These are phyloP conservation scores for Sphaerulina populicola DNA, from an alignment of 2,329 filamentous ascomycete species.

Conservation along the genomic window DNA sequence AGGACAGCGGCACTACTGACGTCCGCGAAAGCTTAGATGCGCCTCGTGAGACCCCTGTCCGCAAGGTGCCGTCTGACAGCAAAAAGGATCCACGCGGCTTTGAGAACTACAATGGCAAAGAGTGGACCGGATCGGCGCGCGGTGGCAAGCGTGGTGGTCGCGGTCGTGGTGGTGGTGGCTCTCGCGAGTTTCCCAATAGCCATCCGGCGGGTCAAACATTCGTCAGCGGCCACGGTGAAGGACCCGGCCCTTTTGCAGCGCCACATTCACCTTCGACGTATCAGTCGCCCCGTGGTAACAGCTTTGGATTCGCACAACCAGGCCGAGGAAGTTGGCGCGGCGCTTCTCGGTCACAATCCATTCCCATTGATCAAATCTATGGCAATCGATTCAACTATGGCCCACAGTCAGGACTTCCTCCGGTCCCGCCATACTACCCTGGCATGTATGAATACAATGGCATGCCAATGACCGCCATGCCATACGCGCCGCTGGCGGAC, in stretches of 20 bases:
- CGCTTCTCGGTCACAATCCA: conserved; percentile 52
- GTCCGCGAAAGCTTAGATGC: conserved; percentile 10
- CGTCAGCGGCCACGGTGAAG: conserved; percentile 22
- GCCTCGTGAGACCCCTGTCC: conserved; percentile 8
- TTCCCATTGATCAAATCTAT: conserved; percentile 50
- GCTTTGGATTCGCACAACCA: conserved; percentile 27
- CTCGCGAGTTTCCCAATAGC: conserved; percentile 29
- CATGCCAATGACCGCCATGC: conserved; percentile 39
- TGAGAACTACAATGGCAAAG: conserved; percentile 23
- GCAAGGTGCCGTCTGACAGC: conserved; percentile 19
- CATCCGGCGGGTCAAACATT: conserved; percentile 21
- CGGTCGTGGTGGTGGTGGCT: conserved; percentile 29
- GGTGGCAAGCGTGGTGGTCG: conserved; percentile 29
- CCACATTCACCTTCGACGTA: conserved; percentile 28
- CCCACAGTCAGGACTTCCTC: conserved; percentile 32
- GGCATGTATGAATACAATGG: conserved; percentile 42
- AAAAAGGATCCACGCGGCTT: conserved; percentile 20
- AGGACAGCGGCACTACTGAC: conserved; percentile 13
- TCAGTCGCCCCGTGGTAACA: conserved; percentile 24
- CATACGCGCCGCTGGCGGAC: conserved; percentile 52
- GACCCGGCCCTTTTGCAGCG: conserved; percentile 20
- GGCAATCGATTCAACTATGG: conserved; percentile 31
- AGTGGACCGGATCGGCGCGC: conserved; percentile 20
- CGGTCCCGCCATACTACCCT: conserved; percentile 44
- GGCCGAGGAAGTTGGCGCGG: conserved; percentile 42